Conservation (phyloP, 371 early-diverging fungal species). For the Saksenaea vasiformis region DNA sequence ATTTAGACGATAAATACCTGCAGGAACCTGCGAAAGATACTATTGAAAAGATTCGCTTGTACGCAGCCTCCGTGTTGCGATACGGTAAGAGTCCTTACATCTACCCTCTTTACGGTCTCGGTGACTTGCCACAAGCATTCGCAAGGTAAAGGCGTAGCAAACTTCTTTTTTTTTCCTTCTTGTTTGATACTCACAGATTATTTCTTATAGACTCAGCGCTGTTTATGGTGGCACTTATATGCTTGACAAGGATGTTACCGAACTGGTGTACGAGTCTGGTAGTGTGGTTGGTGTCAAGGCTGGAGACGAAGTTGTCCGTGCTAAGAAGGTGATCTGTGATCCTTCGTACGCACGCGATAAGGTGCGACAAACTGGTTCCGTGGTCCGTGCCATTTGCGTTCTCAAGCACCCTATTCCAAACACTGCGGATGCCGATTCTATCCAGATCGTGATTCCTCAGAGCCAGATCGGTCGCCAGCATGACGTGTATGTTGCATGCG, state of each 20-base stretch:
- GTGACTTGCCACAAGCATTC: conserved; percentile 99
- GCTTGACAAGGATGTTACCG: conserved; percentile 92
- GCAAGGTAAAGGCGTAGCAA: conserved; percentile 76
- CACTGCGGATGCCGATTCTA: conserved; percentile 85
- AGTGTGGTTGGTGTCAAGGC: conserved; percentile 87
- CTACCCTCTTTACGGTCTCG: conserved; percentile 99
- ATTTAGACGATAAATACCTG: conserved; percentile 95
- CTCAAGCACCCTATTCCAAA: conserved; percentile 92
- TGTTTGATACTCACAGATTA: not conserved
- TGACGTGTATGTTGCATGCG: conserved; percentile 95
- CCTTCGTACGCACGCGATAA: conserved; percentile 89
- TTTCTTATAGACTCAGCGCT: conserved; percentile 78
- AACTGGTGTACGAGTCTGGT: conserved; percentile 86
- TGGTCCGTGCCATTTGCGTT: conserved; percentile 96
- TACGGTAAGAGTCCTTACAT: conserved; percentile 99
- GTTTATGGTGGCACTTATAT: conserved; percentile 99
- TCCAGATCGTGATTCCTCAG: conserved; percentile 96
- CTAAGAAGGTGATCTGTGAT: conserved; percentile 92
- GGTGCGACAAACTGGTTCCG: conserved; percentile 78
- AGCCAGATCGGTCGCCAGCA: conserved; percentile 89
- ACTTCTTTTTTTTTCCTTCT: conserved; percentile 6
- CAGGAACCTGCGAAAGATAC: conserved; percentile 88
- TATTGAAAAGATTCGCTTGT: conserved; percentile 92
- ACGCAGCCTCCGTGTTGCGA: conserved; percentile 93
- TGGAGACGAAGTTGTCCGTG: conserved; percentile 82